A percentile compares a stretch with the other conserved stretches of the same genome.
phyloP scores from a whole-genome alignment of 306 rosid species.

The Quercus bicolor region DNA sequence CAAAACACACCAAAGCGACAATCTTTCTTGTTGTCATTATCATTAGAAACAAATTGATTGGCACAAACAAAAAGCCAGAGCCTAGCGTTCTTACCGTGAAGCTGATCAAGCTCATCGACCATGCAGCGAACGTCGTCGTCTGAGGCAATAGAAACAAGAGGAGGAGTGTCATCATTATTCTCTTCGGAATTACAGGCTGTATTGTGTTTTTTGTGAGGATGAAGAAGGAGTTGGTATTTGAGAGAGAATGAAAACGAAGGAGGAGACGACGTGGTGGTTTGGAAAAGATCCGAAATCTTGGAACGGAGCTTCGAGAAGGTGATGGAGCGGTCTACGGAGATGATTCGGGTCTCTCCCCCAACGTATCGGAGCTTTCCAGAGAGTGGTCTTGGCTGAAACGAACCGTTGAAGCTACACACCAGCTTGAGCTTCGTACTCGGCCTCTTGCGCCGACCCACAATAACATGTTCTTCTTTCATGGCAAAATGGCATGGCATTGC shows the following conservation, averaged over 20 bases:
- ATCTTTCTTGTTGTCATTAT: neutral
- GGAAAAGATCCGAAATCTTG: conserved; percentile 23
- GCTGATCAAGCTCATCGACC: conserved; percentile 22
- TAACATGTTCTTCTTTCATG: conserved; percentile 17
- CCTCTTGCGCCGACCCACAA: conserved; percentile 7
- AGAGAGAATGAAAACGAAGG: conserved; percentile 3
- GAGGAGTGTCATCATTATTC: neutral
- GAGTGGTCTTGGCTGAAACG: conserved; percentile 7
- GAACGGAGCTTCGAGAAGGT: conserved; percentile 19
- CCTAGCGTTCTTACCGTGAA: conserved; percentile 10
- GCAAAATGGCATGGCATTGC: conserved; percentile 1
- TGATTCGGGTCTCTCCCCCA: conserved; percentile 29
- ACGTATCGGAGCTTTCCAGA: conserved; percentile 22
- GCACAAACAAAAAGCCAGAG: conserved; percentile 33
- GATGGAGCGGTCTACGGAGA: conserved; percentile 19
- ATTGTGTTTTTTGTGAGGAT: neutral
- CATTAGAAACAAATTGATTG: neutral
- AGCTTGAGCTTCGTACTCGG: conserved; percentile 23
- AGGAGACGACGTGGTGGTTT: neutral
- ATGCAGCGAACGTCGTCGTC: conserved; percentile 32
- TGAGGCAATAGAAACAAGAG: conserved; percentile 11
- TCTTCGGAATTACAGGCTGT: neutral
- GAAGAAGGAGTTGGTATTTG: conserved; percentile 9
- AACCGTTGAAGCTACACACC: conserved; percentile 27
- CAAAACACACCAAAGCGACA: neutral